phyloP scores from a whole-genome alignment of 2,329 filamentous ascomycete genomes.

The Kalmusia sp. region DNA sequence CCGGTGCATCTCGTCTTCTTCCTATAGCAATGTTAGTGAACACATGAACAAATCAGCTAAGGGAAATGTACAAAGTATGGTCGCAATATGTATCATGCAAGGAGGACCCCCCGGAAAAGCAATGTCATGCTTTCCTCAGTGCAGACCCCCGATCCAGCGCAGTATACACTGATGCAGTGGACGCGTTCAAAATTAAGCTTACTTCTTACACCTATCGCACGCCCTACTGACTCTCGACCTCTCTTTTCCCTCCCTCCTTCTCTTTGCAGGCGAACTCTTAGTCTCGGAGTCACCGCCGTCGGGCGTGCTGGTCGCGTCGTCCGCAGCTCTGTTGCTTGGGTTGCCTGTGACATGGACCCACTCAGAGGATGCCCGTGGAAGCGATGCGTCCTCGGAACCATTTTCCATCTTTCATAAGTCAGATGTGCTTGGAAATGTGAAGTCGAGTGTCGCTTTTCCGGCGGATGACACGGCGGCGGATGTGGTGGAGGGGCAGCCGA shows the following conservation, averaged over 20 bases:
- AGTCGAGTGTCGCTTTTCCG: neutral
- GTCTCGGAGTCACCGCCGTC: conserved; percentile 10
- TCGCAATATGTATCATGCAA: no score
- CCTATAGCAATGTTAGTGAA: conserved; percentile 28
- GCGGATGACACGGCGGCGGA: neutral
- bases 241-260: conserved; percentile 44
- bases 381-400: neutral
- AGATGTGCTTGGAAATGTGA: neutral
- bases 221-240: conserved; percentile 55
- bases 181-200: conserved; percentile 19
- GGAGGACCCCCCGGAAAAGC: neutral
- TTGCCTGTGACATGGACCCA: conserved; percentile 26
- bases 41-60: neutral
- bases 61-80: no score
- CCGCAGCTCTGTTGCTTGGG: neutral
- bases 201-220: conserved; percentile 59
- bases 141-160: no score
- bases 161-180: no score
- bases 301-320: conserved; percentile 9
- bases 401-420: neutral
- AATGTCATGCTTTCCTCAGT: no score
- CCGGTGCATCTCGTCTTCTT: conserved; percentile 48
- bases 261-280: conserved; percentile 35
- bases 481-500: neutral
- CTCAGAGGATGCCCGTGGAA: conserved; percentile 4